These are phyloP conservation scores for Tolypocladium tropicale DNA, from an alignment of 2,329 filamentous ascomycete species.

Conservation along the genomic window DNA sequence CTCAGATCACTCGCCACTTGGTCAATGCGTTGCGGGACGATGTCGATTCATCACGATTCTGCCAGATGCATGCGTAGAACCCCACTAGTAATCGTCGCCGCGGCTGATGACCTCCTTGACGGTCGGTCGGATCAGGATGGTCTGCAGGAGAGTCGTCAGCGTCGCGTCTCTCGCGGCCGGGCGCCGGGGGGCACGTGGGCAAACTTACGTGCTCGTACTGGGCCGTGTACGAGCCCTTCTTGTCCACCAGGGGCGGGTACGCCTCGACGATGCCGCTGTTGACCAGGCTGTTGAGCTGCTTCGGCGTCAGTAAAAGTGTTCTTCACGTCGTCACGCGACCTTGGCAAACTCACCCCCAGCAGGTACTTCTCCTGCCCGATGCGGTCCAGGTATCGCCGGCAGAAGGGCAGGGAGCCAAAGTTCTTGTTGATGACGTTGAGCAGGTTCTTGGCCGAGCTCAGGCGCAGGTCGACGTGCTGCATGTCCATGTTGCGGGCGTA, in stretches of 20 bases:
- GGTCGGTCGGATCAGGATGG: slow-evolving; percentile 65
- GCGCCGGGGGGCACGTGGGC: neutral
- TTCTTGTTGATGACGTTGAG: slow-evolving; percentile 91
- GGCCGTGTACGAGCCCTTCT: slow-evolving; percentile 90
- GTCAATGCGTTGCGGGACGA: neutral
- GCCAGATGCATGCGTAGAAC: neutral
- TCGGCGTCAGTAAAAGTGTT: no score
- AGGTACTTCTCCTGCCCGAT: slow-evolving; percentile 94
- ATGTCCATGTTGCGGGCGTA: slow-evolving; percentile 70
- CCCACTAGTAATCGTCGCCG: slow-evolving; percentile 66
- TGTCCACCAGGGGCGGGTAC: slow-evolving; percentile 81
- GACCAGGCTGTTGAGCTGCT: slow-evolving; percentile 75
- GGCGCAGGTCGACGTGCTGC: slow-evolving; percentile 62
- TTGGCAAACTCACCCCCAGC: slow-evolving; percentile 64
- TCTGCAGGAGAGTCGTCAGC: slow-evolving; percentile 37
- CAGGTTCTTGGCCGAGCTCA: slow-evolving; percentile 75
- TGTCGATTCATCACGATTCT: neutral
- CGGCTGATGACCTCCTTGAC: slow-evolving; percentile 84
- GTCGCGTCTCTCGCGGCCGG: neutral
- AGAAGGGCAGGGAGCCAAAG: slow-evolving; percentile 88
- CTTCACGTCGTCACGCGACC: no score
- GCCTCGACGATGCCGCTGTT: slow-evolving; percentile 75
- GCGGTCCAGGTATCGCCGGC: slow-evolving; percentile 80
- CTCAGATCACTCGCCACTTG: neutral
- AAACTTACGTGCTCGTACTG: slow-evolving; percentile 86